phyloP scores from a whole-genome alignment of 805 yeast species.

The Candida rishiriensis region DNA sequence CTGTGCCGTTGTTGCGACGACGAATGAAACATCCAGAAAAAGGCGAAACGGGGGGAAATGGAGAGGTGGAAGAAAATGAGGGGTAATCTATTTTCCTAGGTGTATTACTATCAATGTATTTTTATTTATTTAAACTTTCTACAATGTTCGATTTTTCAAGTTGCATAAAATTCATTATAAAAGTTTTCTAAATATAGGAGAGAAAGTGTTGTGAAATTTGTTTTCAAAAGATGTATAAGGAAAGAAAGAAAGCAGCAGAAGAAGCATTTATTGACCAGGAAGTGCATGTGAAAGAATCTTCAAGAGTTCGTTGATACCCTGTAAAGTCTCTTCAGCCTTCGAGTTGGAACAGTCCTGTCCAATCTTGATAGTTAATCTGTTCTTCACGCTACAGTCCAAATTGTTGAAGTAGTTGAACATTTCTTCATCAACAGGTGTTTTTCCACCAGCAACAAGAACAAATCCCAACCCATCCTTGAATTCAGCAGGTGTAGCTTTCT shows the following conservation, averaged over 20 bases:
- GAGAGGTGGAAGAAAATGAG: no score
- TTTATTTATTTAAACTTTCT: no score
- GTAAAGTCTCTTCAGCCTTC: slow-evolving; percentile 58
- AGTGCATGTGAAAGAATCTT: slow-evolving; percentile 36
- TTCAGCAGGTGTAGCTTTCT: not conserved
- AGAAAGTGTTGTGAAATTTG: no score
- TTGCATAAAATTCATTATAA: not conserved
- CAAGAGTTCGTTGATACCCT: slow-evolving; percentile 68
- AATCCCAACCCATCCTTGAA: slow-evolving; percentile 31
- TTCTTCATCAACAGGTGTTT: slow-evolving; percentile 66
- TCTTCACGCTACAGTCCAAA: slow-evolving; percentile 34
- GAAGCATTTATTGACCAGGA: not conserved
- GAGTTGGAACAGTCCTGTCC: slow-evolving; percentile 33
- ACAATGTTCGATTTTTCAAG: no score
- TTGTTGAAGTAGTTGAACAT: slow-evolving; percentile 51
- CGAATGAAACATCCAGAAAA: no score
- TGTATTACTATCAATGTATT: no score
- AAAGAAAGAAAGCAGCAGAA: slow-evolving; percentile 1
- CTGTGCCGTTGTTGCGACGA: not conserved
- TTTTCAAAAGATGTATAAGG: not conserved
- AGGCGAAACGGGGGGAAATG: no score
- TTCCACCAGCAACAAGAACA: slow-evolving; percentile 59
- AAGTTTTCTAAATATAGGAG: not conserved
- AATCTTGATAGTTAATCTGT: slow-evolving; percentile 58
- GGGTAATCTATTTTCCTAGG: no score